Evolutionary conservation across 495 filamentous ascomycete genomes (phyloP).

Genomic region (Penicillium psychrofluorescens): DNA sequence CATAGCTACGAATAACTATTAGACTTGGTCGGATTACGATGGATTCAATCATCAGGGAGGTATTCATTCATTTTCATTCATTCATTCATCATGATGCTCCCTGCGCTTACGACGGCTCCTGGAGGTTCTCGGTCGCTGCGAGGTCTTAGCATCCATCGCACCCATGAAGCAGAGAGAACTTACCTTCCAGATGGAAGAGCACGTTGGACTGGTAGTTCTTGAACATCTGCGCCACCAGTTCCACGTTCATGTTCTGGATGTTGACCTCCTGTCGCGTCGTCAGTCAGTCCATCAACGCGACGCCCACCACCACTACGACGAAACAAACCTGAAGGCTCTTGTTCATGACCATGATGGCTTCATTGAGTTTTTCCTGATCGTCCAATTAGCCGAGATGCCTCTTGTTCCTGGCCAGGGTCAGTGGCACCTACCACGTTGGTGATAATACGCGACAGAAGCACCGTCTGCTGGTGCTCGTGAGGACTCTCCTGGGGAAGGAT

Average conservation of each 20-base stretch:
- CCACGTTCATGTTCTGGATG: slow-evolving; percentile 95
- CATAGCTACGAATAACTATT: too few relatives aligned
- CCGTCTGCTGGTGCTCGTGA: slow-evolving; percentile 93
- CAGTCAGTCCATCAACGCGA: background rate
- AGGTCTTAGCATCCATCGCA: too few relatives aligned
- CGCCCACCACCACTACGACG: background rate
- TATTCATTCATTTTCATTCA: background rate
- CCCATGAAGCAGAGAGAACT: slow-evolving; percentile 2
- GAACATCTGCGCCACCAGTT: slow-evolving; percentile 98
- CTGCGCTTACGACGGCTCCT: slow-evolving; percentile 57
- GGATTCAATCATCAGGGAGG: too few relatives aligned
- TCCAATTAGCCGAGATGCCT: background rate
- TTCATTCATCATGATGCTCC: slow-evolving; percentile 8
- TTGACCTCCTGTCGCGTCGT: slow-evolving; percentile 72
- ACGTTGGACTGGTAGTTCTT: slow-evolving; percentile 99
- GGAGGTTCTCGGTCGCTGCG: slow-evolving; percentile 75
- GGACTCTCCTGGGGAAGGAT: slow-evolving; percentile 70
- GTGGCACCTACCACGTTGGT: slow-evolving; percentile 73
- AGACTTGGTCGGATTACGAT: too few relatives aligned
- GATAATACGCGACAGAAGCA: slow-evolving; percentile 90
- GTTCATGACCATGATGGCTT: slow-evolving; percentile 86
- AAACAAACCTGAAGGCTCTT: slow-evolving; percentile 70
- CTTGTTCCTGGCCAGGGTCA: background rate
- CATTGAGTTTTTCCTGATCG: slow-evolving; percentile 90
- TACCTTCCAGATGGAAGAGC: slow-evolving; percentile 94